phyloP scores from a whole-genome alignment of 305 asterid species.

The Caryopteris hybrid region DNA sequence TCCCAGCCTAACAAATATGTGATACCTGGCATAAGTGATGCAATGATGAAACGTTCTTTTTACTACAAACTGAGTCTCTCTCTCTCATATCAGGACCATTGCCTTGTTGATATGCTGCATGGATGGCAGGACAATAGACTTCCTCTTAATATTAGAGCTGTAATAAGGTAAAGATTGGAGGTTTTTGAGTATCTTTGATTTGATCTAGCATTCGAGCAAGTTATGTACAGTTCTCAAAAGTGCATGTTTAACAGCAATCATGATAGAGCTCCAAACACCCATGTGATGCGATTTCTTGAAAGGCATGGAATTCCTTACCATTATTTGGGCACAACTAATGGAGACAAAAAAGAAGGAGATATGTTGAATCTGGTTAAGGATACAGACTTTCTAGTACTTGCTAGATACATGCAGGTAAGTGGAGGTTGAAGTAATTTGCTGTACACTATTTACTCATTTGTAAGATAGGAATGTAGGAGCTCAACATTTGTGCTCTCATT shows the following conservation, averaged over 20 bases:
- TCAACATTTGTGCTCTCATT: neutral
- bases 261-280: slow-evolving; percentile 74
- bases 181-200: neutral
- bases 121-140: slow-evolving; percentile 86
- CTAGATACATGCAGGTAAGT: slow-evolving; percentile 96
- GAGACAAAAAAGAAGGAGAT: slow-evolving; percentile 58
- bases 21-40: neutral
- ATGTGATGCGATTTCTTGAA: slow-evolving; percentile 80
- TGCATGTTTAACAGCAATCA: slow-evolving; percentile 60
- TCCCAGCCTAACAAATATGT: neutral
- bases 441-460: neutral
- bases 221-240: slow-evolving; percentile 1
- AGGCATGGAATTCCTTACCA: slow-evolving; percentile 86
- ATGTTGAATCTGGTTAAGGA: slow-evolving; percentile 67
- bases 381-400: slow-evolving; percentile 88
- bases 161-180: slow-evolving; percentile 55
- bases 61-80: neutral
- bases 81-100: slow-evolving; percentile 63
- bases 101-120: slow-evolving; percentile 84
- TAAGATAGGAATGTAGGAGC: neutral
- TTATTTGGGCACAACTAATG: slow-evolving; percentile 36
- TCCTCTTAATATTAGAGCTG: slow-evolving; percentile 73
- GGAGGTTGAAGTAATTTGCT: neutral
- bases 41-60: neutral
- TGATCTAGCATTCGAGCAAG: slow-evolving; percentile 1